These are phyloP conservation scores for Sistotremastrum niveocremeum DNA, from an alignment of 768 basidiomycete genomes.

Conservation along the genomic window DNA sequence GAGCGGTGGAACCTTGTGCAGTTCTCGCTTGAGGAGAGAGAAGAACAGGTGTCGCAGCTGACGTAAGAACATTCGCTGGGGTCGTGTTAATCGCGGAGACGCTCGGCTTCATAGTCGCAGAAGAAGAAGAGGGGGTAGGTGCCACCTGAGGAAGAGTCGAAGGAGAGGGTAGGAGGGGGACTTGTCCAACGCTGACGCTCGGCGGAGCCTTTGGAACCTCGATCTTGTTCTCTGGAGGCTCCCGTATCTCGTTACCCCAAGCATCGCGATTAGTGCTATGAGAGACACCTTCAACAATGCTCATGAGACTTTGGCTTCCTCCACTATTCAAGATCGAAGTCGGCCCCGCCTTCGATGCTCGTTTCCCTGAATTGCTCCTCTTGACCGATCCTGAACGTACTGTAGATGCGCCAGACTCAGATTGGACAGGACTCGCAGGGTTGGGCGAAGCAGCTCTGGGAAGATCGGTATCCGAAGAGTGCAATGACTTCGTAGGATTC, in stretches of 20 bases:
- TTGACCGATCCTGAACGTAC: no score
- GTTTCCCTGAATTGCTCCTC: no score
- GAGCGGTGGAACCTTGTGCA: background rate
- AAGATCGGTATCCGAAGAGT: background rate
- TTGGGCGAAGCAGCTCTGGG: background rate
- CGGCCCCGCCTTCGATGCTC: background rate
- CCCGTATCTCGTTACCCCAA: conserved; percentile 10
- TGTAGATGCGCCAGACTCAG: background rate
- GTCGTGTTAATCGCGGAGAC: background rate
- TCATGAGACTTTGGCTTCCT: conserved; percentile 38
- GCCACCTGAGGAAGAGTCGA: conserved; percentile 1
- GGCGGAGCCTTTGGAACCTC: conserved; percentile 36
- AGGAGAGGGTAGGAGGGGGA: conserved; percentile 1
- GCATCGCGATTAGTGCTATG: conserved; percentile 20
- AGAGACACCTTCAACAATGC: conserved; percentile 52
- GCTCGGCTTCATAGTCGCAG: background rate
- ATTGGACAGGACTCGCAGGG: background rate
- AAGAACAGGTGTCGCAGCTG: conserved; percentile 15
- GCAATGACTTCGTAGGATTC: no score
- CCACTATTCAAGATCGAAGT: conserved; percentile 1
- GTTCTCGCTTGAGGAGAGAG: background rate
- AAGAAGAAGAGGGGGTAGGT: background rate
- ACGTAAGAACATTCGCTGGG: conserved; percentile 22
- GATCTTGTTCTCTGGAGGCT: conserved; percentile 18
- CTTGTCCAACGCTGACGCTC: conserved; percentile 18